Percentiles rank a stretch among this genome's conserved stretches.
Evolutionary conservation across 2,329 filamentous ascomycete species (phyloP).

Genomic region (Sclerotinia trifoliorum): DNA sequence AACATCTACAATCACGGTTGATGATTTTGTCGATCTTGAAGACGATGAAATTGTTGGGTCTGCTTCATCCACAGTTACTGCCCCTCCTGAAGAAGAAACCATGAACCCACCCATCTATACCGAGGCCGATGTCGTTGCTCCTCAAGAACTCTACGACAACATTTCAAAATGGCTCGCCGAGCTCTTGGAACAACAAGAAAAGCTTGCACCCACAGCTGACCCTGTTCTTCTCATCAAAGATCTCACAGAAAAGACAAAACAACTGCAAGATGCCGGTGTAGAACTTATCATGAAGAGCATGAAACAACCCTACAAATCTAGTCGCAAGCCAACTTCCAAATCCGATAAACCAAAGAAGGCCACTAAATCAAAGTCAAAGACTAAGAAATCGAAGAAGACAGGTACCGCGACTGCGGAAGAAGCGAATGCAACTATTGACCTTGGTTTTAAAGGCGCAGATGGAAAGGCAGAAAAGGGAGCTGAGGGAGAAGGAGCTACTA

Average conservation of each 20-base stretch:
- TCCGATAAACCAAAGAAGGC: conserved; percentile 37
- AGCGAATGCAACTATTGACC: conserved; percentile 44
- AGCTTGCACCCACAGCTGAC: conserved; percentile 67
- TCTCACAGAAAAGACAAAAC: conserved; percentile 63
- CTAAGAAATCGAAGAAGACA: conserved; percentile 40
- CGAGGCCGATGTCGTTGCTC: conserved; percentile 65
- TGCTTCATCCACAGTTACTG: conserved; percentile 37
- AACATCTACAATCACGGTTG: conserved; percentile 44
- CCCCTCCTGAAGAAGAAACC: conserved; percentile 47
- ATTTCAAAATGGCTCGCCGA: conserved; percentile 73
- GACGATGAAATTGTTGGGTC: conserved; percentile 53
- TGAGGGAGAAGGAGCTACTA: conserved; percentile 37
- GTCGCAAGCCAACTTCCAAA: conserved; percentile 34
- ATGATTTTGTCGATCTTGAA: conserved; percentile 72
- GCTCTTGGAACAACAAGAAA: conserved; percentile 68
- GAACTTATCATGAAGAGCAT: conserved; percentile 70
- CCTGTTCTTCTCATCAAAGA: conserved; percentile 74
- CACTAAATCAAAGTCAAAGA: conserved; percentile 38
- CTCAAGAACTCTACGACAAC: conserved; percentile 62
- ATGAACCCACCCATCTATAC: conserved; percentile 68
- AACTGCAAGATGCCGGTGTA: conserved; percentile 68
- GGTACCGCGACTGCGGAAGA: conserved; percentile 40
- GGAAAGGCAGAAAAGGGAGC: not conserved
- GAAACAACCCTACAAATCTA: conserved; percentile 47
- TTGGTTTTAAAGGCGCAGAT: conserved; percentile 32